Percentiles rank a stretch among this genome's conserved stretches.
Evolutionary conservation across 140 eudicot genomes (phyloP).

Genomic region (Ambrosia hybrid): DNA sequence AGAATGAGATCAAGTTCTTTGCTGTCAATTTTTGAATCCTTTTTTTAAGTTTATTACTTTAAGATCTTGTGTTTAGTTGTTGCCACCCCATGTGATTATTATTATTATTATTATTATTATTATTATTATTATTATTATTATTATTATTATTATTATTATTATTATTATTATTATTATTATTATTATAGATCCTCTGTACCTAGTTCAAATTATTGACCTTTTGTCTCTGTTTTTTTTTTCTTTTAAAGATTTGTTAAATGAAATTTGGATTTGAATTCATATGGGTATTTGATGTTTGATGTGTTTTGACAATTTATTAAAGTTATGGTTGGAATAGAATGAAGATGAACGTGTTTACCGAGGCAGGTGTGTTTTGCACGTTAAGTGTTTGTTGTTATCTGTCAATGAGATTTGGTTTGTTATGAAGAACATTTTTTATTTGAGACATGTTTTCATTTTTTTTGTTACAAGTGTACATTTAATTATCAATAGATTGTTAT

Average conservation of each 20-base stretch:
- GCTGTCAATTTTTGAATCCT: constrained; percentile 13
- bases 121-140: too few species aligned
- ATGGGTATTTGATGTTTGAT: constrained; percentile 13
- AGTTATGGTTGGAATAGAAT: constrained; percentile 5
- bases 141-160: constrained; percentile 17
- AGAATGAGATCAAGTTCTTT: background rate
- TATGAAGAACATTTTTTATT: too few species aligned
- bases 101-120: too few species aligned
- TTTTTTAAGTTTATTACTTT: constrained; percentile 7
- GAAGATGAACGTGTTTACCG: constrained; percentile 26
- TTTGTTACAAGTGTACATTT: too few species aligned
- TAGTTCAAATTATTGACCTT: constrained; percentile 14
- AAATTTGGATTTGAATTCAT: constrained; percentile 9
- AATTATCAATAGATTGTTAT: too few species aligned
- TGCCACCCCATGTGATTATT: constrained; percentile 25
- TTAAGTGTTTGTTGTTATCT: constrained; percentile 36
- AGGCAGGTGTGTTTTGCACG: constrained; percentile 39
- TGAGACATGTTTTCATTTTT: too few species aligned
- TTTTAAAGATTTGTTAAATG: constrained; percentile 4
- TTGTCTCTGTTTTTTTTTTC: constrained; percentile 16
- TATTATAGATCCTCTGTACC: constrained; percentile 32
- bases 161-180: background rate
- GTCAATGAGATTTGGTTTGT: constrained; percentile 18
- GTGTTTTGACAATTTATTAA: background rate
- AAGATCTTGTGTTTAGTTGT: constrained; percentile 22